Base-by-base conservation (phyloP, 2,329 filamentous ascomycete species). In the Colletotrichum musicola region DNA sequence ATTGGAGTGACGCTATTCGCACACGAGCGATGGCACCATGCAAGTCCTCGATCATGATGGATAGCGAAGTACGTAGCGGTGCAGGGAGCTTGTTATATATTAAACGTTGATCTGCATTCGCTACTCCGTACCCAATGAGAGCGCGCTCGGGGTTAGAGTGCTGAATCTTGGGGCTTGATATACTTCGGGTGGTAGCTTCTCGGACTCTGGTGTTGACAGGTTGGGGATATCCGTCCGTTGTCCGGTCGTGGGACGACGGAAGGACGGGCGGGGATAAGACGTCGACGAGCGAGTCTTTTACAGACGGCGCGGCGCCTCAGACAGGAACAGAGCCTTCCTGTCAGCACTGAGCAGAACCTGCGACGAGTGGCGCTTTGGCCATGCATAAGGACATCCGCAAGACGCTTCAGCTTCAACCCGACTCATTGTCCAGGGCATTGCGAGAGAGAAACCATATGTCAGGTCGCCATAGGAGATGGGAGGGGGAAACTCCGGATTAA, bases 1-100 rank as follows among this genome's bases (percentile, higher is more conserved):
- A 81, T 74, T 84, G 82, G 42, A 85, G 75, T 30, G 84, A 79
- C 30, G 83, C 83, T 69, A 87, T 81, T 70, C 84, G 83, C 68
- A 86, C 77, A 59, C 83, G 81, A 64, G 81, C 78, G 42, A 86
- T 74, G 44, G 81, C 77, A 42, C 77, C 73, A 70, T 82, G 81
- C 47, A 85, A 75, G 54, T 84, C 81, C 49, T 82, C 77, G 46
- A 80, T 77, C 77, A 80, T 81, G 53, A 67, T 74, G 72, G 46
- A 60, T 35, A 35, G 10, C 30, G 58, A 46, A 10, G 14, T 12
- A 59, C 3, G n/a, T 42, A 42, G 18, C 16, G 47, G 22, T 49
- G 20, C 47, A 56, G 30, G 35, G 46, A 68, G 47, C 49, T 69
- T 38, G 38, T 42, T 70, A 70, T 68, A 63, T 55, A 58, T 46